Evolutionary conservation across 768 basidiomycete genomes (phyloP).

Genomic region (Boletus sp.): DNA sequence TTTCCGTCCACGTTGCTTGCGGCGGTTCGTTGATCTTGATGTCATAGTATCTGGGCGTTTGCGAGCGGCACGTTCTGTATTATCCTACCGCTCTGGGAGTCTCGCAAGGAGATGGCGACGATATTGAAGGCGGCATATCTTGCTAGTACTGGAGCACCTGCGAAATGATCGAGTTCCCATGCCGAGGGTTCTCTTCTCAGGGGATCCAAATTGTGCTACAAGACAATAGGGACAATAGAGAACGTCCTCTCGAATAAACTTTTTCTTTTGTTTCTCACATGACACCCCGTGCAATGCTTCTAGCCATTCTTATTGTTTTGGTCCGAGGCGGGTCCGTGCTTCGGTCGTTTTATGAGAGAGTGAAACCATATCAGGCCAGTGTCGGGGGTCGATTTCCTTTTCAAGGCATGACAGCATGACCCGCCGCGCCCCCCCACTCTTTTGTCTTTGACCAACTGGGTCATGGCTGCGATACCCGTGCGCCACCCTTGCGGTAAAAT

Average conservation of each 20-base stretch:
- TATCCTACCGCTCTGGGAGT: slow-evolving; percentile 39
- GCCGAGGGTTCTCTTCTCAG: slow-evolving; percentile 2
- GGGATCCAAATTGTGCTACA: neutral
- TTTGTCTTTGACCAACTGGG: slow-evolving; percentile 32
- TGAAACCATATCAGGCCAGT: slow-evolving; percentile 3
- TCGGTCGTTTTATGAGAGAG: neutral
- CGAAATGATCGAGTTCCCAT: neutral
- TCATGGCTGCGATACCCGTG: neutral
- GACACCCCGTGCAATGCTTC: slow-evolving; percentile 2
- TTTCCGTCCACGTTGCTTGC: neutral
- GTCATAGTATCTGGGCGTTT: slow-evolving; percentile 35
- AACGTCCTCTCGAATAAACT: slow-evolving; percentile 5
- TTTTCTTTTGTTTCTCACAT: slow-evolving; percentile 17
- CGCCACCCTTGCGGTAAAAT: slow-evolving; percentile 11
- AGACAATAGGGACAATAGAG: slow-evolving; percentile 31
- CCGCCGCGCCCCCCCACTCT: slow-evolving; percentile 7
- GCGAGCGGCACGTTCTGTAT: slow-evolving; percentile 38
- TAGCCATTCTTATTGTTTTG: slow-evolving; percentile 28
- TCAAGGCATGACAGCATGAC: neutral
- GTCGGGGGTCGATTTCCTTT: slow-evolving; percentile 7
- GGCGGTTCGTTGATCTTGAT: slow-evolving; percentile 3
- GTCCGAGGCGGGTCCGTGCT: slow-evolving; percentile 1
- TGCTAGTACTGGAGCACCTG: neutral
- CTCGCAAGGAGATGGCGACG: slow-evolving; percentile 30
- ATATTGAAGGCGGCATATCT: slow-evolving; percentile 21